Percentiles rank a stretch among this genome's conserved stretches.
Evolutionary conservation across 2,329 filamentous ascomycete genomes (phyloP).

Genomic region (Blastomyces emzantsi): DNA sequence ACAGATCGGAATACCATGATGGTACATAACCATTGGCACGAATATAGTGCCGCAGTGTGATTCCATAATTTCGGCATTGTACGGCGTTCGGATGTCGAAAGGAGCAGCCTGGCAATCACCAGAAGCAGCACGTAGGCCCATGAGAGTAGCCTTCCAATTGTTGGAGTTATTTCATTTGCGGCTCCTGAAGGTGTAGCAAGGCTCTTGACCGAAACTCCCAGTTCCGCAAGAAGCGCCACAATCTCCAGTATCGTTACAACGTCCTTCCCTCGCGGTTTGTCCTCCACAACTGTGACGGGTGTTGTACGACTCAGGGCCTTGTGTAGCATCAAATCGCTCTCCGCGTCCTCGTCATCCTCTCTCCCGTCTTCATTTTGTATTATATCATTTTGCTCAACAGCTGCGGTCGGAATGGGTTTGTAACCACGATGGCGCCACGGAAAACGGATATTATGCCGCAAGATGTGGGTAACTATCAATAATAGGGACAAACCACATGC

Average conservation of each 20-base stretch:
- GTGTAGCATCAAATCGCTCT: constrained; percentile 44
- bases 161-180: constrained; percentile 49
- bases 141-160: constrained; percentile 57
- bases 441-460: constrained; percentile 46
- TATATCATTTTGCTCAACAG: constrained; percentile 46
- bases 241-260: constrained; percentile 65
- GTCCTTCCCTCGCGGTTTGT: constrained; percentile 65
- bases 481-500: constrained; percentile 62
- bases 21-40: constrained; percentile 68
- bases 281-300: constrained; percentile 50
- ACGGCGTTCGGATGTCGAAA: constrained; percentile 51
- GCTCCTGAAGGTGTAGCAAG: constrained; percentile 54
- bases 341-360: constrained; percentile 40
- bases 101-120: constrained; percentile 59
- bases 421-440: constrained; percentile 49
- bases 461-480: constrained; percentile 52
- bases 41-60: constrained; percentile 80
- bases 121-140: constrained; percentile 78
- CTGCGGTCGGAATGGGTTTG: constrained; percentile 33
- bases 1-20: constrained; percentile 75
- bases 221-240: constrained; percentile 60
- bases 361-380: constrained; percentile 42
- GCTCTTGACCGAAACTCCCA: constrained; percentile 59
- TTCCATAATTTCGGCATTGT: constrained; percentile 78
- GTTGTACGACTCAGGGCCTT: constrained; percentile 44